Evolutionary conservation across 2,329 filamentous ascomycete species (phyloP).

Genomic region (Diaporthe helianthi): DNA sequence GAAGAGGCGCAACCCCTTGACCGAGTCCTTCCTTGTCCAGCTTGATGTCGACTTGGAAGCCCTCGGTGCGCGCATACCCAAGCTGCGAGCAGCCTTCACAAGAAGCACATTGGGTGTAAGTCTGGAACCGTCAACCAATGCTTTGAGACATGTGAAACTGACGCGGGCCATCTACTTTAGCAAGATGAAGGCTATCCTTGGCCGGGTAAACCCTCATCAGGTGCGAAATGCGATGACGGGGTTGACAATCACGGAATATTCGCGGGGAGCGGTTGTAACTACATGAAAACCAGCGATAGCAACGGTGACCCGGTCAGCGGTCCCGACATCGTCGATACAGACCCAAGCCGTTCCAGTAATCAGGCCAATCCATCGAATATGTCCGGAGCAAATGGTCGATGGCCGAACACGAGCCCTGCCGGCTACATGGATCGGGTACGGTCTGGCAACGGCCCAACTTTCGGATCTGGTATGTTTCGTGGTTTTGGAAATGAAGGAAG

Average conservation of each 20-base stretch:
- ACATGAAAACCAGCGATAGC: conserved; percentile 49
- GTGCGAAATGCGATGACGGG: conserved; percentile 27
- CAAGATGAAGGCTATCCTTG: conserved; percentile 8
- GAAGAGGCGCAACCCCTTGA: conserved; percentile 86
- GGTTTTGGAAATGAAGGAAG: conserved; percentile 52
- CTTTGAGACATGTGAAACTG: background rate
- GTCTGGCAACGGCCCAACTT: conserved; percentile 33
- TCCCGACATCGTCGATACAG: conserved; percentile 50
- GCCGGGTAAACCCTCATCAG: conserved; percentile 23
- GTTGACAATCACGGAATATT: conserved; percentile 47
- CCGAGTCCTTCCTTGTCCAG: conserved; percentile 93
- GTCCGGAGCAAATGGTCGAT: conserved; percentile 38
- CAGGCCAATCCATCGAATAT: conserved; percentile 37
- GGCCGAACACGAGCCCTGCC: conserved; percentile 22
- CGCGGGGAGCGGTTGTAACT: conserved; percentile 52
- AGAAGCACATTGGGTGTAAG: conserved; percentile 59
- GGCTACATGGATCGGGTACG: conserved; percentile 19
- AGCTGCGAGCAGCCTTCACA: conserved; percentile 62
- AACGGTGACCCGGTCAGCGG: conserved; percentile 49
- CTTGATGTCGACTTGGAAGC: conserved; percentile 89
- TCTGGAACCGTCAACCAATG: conserved; percentile 33
- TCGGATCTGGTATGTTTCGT: conserved; percentile 45
- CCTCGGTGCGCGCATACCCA: conserved; percentile 67
- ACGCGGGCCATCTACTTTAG: background rate
- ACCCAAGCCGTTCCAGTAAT: conserved; percentile 44